Percentiles rank a stretch among this genome's conserved stretches.
phyloP scores from a whole-genome alignment of 345 rosid species.

The Citrus inodora region DNA sequence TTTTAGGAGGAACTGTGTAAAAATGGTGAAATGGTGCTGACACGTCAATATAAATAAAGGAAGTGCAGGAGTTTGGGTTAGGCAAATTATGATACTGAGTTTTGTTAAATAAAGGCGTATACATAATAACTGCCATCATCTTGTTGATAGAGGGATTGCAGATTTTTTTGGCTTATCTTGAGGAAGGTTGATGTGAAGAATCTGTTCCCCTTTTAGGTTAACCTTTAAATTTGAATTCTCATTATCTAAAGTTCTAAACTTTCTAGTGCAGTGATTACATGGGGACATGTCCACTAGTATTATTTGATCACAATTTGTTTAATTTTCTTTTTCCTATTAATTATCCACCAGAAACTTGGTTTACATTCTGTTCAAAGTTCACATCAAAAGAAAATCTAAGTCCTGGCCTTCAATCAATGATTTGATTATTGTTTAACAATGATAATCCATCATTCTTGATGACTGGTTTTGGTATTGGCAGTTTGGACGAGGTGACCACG shows the following conservation, averaged over 20 bases:
- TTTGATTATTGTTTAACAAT: neutral
- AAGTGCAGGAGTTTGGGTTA: neutral
- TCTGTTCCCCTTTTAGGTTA: neutral
- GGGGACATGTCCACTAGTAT: neutral
- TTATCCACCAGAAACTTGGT: neutral
- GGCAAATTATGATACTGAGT: neutral
- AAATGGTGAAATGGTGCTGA: neutral
- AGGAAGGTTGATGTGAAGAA: neutral
- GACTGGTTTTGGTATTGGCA: constrained; percentile 27
- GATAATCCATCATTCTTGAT: neutral
- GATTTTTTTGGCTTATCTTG: neutral
- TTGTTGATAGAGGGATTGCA: neutral
- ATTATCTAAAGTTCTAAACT: neutral
- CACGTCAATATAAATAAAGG: neutral
- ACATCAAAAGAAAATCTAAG: neutral
- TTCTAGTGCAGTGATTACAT: neutral
- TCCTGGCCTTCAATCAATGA: neutral
- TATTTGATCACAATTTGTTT: neutral
- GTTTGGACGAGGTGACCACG: constrained; percentile 99
- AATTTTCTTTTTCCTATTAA: neutral
- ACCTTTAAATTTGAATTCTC: neutral
- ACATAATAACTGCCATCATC: neutral
- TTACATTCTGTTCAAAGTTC: neutral
- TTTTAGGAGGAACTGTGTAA: neutral
- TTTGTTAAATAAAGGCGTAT: neutral